Percentiles rank a stretch among this genome's conserved stretches.
phyloP scores from a whole-genome alignment of 257 asterid species.

The Solanum dulcamara region DNA sequence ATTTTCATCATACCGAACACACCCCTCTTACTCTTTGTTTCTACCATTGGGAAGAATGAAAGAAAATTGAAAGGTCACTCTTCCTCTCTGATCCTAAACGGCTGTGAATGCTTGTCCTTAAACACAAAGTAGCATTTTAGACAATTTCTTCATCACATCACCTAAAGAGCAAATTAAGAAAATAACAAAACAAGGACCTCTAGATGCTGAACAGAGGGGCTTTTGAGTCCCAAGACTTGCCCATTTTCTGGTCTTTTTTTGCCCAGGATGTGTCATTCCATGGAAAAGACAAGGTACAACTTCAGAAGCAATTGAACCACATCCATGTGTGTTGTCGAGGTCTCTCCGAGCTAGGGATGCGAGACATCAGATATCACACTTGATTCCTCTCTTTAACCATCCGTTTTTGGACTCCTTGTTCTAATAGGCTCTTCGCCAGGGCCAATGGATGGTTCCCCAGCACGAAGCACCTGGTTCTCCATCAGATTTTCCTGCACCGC shows the following conservation, averaged over 20 bases:
- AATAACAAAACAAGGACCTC: neutral
- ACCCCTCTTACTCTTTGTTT: neutral
- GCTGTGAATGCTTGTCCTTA: neutral
- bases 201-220: neutral
- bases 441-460: neutral
- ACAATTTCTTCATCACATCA: neutral
- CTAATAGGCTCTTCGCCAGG: neutral
- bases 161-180: neutral
- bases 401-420: slow-evolving; percentile 4
- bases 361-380: neutral
- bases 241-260: neutral
- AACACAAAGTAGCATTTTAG: neutral
- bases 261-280: neutral
- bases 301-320: neutral
- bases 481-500: slow-evolving; percentile 72
- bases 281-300: neutral
- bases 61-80: neutral
- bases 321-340: neutral
- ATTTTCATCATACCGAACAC: neutral
- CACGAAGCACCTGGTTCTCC: slow-evolving; percentile 26
- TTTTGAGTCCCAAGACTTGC: neutral
- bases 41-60: neutral
- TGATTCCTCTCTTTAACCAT: slow-evolving; percentile 1
- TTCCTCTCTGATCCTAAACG: neutral
- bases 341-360: neutral